phyloP scores from a whole-genome alignment of 2,329 filamentous ascomycete species.

The Penicillium occitanis region DNA sequence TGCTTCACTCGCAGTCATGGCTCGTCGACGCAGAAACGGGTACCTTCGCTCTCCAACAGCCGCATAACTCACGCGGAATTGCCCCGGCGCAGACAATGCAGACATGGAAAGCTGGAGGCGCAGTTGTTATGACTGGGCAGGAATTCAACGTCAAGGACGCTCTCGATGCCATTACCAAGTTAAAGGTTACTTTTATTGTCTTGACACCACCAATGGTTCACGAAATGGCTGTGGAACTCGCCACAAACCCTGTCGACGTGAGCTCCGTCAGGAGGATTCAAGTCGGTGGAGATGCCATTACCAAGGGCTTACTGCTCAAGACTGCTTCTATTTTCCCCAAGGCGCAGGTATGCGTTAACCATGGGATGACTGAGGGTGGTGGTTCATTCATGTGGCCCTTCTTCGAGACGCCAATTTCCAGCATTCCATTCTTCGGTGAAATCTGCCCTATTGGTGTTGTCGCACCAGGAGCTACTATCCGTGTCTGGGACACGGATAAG shows the following conservation, averaged over 20 bases:
- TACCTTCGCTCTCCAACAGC: background rate
- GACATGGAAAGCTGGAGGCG: conserved; percentile 7
- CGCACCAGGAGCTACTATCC: background rate
- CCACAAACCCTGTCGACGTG: background rate
- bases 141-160: background rate
- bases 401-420: background rate
- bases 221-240: background rate
- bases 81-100: background rate
- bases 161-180: background rate
- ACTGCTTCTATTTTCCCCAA: background rate
- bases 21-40: background rate
- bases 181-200: background rate
- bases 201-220: conserved; percentile 5
- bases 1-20: conserved; percentile 1
- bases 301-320: background rate
- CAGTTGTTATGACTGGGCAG: conserved; percentile 2
- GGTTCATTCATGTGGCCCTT: conserved; percentile 6
- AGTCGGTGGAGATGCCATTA: conserved; percentile 1
- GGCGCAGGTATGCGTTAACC: background rate
- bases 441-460: conserved; percentile 2
- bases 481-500: background rate
- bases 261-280: background rate
- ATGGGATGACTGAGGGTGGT: conserved; percentile 6
- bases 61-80: conserved; percentile 1
- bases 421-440: conserved; percentile 8